Evolutionary conservation across 192 early-diverging fungal species (phyloP).

Genomic region (Coemansia sp.): DNA sequence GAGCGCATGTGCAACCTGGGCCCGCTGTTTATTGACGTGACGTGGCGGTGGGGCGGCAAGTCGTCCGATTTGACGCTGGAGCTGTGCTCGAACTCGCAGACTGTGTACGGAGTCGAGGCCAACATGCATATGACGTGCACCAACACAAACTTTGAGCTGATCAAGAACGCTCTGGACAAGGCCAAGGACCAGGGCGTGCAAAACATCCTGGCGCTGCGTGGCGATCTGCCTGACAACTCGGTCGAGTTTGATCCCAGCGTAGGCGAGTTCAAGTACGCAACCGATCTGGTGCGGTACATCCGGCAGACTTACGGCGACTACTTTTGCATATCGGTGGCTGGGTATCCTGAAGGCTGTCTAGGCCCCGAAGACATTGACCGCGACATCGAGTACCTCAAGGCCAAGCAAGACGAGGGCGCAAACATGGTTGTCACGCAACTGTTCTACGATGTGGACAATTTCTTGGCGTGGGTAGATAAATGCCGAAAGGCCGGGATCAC

Average conservation of each 20-base stretch:
- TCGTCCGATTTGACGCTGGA: conserved; percentile 85
- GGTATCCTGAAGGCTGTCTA: conserved; percentile 93
- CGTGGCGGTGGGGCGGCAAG: conserved; percentile 93
- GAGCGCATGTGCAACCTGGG: conserved; percentile 94
- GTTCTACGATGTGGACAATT: conserved; percentile 91
- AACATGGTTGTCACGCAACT: conserved; percentile 94
- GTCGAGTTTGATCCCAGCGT: conserved; percentile 79
- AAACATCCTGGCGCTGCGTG: conserved; percentile 95
- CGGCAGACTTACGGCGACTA: conserved; percentile 85
- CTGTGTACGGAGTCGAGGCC: conserved; percentile 92
- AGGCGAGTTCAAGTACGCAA: conserved; percentile 83
- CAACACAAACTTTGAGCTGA: conserved; percentile 89
- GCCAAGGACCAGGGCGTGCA: conserved; percentile 92
- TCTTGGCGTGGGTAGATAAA: conserved; percentile 74
- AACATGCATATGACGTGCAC: conserved; percentile 99
- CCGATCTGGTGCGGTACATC: conserved; percentile 90
- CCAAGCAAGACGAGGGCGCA: conserved; percentile 89
- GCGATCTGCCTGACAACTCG: conserved; percentile 87
- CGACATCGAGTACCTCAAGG: conserved; percentile 80
- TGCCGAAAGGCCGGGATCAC: conserved; percentile 76
- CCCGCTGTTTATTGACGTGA: conserved; percentile 80
- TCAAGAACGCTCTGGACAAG: conserved; percentile 81
- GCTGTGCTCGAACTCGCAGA: conserved; percentile 85
- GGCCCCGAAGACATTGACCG: conserved; percentile 72
- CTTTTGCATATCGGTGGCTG: conserved; percentile 96